phyloP scores from a whole-genome alignment of 2,329 filamentous ascomycete genomes.

The Apiospora koreana region DNA sequence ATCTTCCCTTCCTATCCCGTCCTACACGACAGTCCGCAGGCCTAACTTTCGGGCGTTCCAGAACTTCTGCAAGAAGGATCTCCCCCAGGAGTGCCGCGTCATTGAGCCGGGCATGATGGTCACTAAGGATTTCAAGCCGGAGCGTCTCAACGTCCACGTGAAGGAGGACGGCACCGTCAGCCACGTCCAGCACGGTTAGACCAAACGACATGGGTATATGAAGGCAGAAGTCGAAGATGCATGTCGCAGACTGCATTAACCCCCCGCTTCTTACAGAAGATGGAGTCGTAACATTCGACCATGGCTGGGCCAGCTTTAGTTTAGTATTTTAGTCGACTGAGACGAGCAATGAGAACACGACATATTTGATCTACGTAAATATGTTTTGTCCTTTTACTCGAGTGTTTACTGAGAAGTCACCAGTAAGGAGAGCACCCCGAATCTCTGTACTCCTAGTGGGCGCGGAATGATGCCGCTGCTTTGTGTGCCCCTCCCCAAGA shows the following conservation, averaged over 20 bases:
- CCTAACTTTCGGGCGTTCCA: conserved; percentile 27
- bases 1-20: conserved; percentile 2
- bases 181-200: conserved; percentile 57
- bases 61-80: conserved; percentile 62
- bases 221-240: background rate
- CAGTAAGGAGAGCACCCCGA: background rate
- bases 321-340: conserved; percentile 11
- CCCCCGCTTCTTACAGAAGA: background rate
- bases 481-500: background rate
- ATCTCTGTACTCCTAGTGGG: background rate
- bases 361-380: background rate
- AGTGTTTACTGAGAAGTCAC: background rate
- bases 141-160: conserved; percentile 61
- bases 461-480: background rate
- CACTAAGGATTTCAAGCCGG: conserved; percentile 56
- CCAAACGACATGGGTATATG: conserved; percentile 9
- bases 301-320: conserved; percentile 2
- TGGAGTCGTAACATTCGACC: background rate
- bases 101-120: conserved; percentile 58
- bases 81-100: conserved; percentile 57
- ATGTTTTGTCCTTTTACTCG: background rate
- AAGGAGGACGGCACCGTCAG: conserved; percentile 62
- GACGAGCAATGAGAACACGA: conserved; percentile 17
- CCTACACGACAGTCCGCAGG: background rate
- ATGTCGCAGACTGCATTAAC: background rate